Evolutionary conservation across 805 yeast species (phyloP).

Genomic region (Blastobotrys terrestris): DNA sequence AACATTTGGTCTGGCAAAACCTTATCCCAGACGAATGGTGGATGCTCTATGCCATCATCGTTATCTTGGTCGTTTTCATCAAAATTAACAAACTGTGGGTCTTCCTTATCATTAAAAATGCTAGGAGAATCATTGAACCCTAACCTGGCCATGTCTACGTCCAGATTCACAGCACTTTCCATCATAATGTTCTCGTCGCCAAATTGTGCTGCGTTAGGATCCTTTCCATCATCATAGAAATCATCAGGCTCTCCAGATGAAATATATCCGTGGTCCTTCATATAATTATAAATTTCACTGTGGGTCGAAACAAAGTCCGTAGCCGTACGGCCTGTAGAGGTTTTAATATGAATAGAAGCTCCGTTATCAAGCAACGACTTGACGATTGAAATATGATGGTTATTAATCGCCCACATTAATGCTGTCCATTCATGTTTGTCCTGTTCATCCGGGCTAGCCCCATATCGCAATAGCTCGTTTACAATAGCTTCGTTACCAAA

Average conservation of each 20-base stretch:
- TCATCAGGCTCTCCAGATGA: slow-evolving; percentile 16
- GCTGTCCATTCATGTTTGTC: slow-evolving; percentile 43
- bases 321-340: slow-evolving; percentile 45
- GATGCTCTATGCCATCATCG: slow-evolving; percentile 15
- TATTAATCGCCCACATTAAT: slow-evolving; percentile 79
- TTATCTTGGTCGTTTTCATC: slow-evolving; percentile 17
- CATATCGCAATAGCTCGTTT: slow-evolving; percentile 29
- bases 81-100: slow-evolving; percentile 9
- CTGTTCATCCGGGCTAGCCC: slow-evolving; percentile 32
- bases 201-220: slow-evolving; percentile 11
- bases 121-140: slow-evolving; percentile 12
- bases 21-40: slow-evolving; percentile 36
- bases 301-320: slow-evolving; percentile 52
- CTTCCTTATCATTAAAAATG: slow-evolving; percentile 12
- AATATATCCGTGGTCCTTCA: slow-evolving; percentile 34
- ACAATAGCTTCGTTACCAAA: slow-evolving; percentile 36
- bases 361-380: slow-evolving; percentile 53
- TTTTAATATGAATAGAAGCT: slow-evolving; percentile 43
- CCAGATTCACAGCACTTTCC: slow-evolving; percentile 28
- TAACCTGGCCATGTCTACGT: slow-evolving; percentile 26
- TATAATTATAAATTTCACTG: slow-evolving; percentile 51
- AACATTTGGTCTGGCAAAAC: slow-evolving; percentile 37
- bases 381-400: slow-evolving; percentile 50
- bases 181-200: slow-evolving; percentile 22
- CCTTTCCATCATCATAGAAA: slow-evolving; percentile 22